These are phyloP conservation scores for Scleromitrula shiraiana DNA, from an alignment of 2,329 filamentous ascomycete genomes.

Conservation along the genomic window DNA sequence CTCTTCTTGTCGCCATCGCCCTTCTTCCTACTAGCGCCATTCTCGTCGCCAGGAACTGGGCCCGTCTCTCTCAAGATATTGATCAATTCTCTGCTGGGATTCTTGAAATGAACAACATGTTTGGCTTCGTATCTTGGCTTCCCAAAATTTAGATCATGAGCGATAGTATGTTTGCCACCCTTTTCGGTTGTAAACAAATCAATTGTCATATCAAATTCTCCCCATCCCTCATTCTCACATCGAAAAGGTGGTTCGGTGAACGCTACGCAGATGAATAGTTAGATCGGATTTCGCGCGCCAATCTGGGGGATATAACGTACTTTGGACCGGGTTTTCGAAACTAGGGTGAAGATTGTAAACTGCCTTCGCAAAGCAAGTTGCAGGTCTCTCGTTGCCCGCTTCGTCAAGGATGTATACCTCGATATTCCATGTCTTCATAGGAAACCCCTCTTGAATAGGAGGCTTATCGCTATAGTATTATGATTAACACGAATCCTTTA, in stretches of 20 bases:
- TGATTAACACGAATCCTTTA: constrained; percentile 8
- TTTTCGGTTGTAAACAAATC: constrained; percentile 78
- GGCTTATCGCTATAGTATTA: constrained; percentile 58
- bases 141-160: constrained; percentile 89
- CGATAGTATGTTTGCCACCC: constrained; percentile 67
- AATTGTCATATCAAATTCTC: constrained; percentile 94
- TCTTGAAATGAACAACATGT: constrained; percentile 80
- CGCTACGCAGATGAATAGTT: constrained; percentile 38
- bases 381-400: constrained; percentile 73
- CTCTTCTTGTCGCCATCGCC: constrained; percentile 66
- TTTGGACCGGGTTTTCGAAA: constrained; percentile 79
- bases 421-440: constrained; percentile 88
- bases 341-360: constrained; percentile 91
- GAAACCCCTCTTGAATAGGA: constrained; percentile 76
- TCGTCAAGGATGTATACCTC: constrained; percentile 79
- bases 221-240: constrained; percentile 93
- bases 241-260: constrained; percentile 81
- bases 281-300: neutral
- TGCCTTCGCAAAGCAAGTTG: constrained; percentile 83
- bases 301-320: constrained; percentile 47
- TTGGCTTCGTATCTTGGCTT: constrained; percentile 73
- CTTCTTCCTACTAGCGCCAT: constrained; percentile 49
- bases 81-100: constrained; percentile 81
- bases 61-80: constrained; percentile 75
- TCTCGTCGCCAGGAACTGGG: constrained; percentile 69